Conservation (phyloP, 116 monocot species). For the Thalassia testudinum region DNA sequence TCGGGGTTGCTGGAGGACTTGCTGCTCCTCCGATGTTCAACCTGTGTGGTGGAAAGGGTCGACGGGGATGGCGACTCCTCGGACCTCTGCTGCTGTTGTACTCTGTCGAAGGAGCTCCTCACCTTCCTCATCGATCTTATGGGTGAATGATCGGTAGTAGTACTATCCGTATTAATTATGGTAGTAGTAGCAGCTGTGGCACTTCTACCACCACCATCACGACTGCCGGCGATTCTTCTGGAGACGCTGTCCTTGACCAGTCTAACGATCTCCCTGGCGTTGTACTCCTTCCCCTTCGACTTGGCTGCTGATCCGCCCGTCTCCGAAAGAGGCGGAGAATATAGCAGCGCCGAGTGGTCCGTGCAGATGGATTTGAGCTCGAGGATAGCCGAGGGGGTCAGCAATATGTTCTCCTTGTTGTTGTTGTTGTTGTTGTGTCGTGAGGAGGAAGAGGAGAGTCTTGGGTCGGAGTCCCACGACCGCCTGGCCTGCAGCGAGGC, state of each 20-base stretch:
- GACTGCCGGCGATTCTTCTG: background rate
- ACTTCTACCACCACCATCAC: background rate
- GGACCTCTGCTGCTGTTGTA: background rate
- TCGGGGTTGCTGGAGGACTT: background rate
- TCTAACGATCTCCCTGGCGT: slow-evolving; percentile 14
- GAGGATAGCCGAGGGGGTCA: background rate
- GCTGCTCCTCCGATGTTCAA: background rate
- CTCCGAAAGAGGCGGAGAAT: background rate
- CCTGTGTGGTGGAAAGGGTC: background rate
- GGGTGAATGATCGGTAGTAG: too few relatives aligned
- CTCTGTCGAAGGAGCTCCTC: background rate
- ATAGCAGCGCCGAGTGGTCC: background rate
- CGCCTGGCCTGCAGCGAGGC: slow-evolving; percentile 29
- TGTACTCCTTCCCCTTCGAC: background rate
- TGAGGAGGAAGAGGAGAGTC: slow-evolving; percentile 32
- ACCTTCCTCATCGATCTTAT: background rate
- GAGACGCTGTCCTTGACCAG: slow-evolving; percentile 14
- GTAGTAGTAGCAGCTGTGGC: background rate
- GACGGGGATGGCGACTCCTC: slow-evolving; percentile 12
- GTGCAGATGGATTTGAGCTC: slow-evolving; percentile 7
- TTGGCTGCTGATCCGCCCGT: background rate
- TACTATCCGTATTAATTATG: too few relatives aligned
- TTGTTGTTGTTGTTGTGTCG: background rate
- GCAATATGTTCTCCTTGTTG: slow-evolving; percentile 35
- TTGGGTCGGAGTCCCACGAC: slow-evolving; percentile 32